Base-by-base conservation (phyloP, 1,139 yeast genomes). In the Saccharomyces hybrid region DNA sequence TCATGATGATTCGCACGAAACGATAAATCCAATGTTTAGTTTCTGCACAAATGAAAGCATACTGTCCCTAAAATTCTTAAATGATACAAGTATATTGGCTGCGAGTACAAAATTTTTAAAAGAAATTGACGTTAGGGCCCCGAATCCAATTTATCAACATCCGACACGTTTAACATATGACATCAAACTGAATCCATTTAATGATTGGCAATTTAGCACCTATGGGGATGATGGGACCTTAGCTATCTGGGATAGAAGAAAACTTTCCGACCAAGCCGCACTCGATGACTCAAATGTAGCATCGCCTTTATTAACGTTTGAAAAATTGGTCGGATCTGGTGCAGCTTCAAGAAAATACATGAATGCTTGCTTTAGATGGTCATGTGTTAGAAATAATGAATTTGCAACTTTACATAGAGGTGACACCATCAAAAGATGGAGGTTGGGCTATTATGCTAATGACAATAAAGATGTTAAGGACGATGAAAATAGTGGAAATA, bases 211-310 rank as follows among this genome's bases (percentile, higher is more conserved):
- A 60, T 88, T 89, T 68, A 82, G 88, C 44, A 83, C 95, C 0
- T 81, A 80, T 60, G 81, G 89, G 52, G 97, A 89, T 62, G 95
- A 88, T 64, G 96, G 97, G 1, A 81, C 95, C 0, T 73, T 90
- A 55, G 84, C 93, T 0, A 77, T 90, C 13, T 91, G 96, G 95
- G 98, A 91, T 68, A 78, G 95, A 57, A 77, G 97, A 57, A 83
- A 80, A 59, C 70, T 89, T 57, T 62, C 73, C 44, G 57, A 46
- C 31, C 23, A 28, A 5, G 7, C 7, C 4, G 2, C 48, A 46
- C 32, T 65, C 3, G 58, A 60, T 7, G 66, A 64, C 27, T 55
- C 60, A 25, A 59, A 56, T 47, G 52, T 61, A n/a, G 62, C 73
- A 0, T 77, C 80, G 5, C 95, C 96, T 0, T 73, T 86, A 9